phyloP scores from a whole-genome alignment of 2,329 filamentous ascomycete genomes.

The Botrytis aclada region DNA sequence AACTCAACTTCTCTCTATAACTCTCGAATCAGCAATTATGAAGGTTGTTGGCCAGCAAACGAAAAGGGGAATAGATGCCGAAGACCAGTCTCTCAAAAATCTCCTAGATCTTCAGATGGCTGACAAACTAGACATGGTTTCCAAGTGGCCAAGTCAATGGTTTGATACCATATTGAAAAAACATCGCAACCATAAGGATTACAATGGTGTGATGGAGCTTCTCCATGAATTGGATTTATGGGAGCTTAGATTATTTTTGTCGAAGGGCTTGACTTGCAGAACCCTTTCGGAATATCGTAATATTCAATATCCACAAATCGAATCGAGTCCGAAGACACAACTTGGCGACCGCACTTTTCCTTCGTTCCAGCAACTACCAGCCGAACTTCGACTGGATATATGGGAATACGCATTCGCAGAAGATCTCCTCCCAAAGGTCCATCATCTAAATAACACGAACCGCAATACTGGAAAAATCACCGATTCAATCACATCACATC shows the following conservation, averaged over 20 bases:
- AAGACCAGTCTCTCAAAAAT: not conserved
- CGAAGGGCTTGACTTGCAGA: constrained; percentile 1
- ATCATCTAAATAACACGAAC: not conserved
- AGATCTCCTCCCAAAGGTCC: constrained; percentile 6
- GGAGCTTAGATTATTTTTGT: not conserved
- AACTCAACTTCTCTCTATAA: not conserved
- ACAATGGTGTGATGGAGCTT: constrained; percentile 1
- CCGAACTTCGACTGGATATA: constrained; percentile 7
- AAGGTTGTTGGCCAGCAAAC: not conserved
- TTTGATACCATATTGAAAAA: not conserved
- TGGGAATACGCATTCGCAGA: constrained; percentile 11
- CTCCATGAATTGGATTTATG: not conserved
- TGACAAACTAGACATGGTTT: constrained; percentile 3
- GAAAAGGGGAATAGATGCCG: not conserved
- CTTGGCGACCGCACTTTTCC: not conserved
- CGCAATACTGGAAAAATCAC: not conserved
- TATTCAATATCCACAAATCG: not conserved
- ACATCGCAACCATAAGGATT: constrained; percentile 1
- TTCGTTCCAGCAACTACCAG: not conserved
- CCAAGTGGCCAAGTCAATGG: constrained; percentile 9
- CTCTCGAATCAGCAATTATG: not conserved
- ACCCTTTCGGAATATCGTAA: constrained; percentile 9
- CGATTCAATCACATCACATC: constrained; percentile 7
- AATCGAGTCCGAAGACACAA: too few relatives aligned
- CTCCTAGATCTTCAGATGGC: not conserved